Percentiles rank a stretch among this genome's conserved stretches.
These are phyloP conservation scores for Komagataella ulmi DNA, from an alignment of 805 yeast species.

Conservation along the genomic window DNA sequence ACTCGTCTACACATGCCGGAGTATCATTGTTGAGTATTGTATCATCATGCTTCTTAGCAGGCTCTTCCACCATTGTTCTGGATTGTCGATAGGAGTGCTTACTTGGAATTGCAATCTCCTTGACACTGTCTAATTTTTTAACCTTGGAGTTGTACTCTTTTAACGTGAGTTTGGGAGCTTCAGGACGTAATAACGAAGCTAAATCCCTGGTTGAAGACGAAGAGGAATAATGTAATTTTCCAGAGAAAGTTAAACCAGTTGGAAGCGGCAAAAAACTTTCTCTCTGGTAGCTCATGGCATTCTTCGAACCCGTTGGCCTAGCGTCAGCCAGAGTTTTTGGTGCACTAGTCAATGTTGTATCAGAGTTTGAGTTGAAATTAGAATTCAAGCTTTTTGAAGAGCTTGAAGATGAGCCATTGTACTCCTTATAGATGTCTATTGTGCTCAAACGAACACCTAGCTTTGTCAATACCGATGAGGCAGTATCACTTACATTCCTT, in stretches of 20 bases:
- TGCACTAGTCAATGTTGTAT: not conserved
- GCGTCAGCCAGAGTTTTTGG: not conserved
- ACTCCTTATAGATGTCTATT: slow-evolving; percentile 8
- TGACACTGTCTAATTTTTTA: not conserved
- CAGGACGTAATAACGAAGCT: not conserved
- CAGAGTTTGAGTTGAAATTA: not conserved
- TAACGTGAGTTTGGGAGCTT: not conserved
- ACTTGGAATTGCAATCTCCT: slow-evolving; percentile 2
- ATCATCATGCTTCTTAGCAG: not conserved
- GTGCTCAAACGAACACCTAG: slow-evolving; percentile 16
- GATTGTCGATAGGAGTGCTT: slow-evolving; percentile 10
- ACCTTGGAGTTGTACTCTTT: not conserved
- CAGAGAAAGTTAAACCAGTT: not conserved
- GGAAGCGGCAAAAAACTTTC: not conserved
- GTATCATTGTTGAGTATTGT: not conserved
- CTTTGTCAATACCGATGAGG: slow-evolving; percentile 12
- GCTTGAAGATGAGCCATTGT: slow-evolving; percentile 1
- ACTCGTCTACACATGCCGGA: slow-evolving; percentile 8
- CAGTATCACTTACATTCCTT: slow-evolving; percentile 5
- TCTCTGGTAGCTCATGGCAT: not conserved
- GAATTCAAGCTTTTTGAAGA: not conserved
- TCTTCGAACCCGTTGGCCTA: not conserved
- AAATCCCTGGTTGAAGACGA: slow-evolving; percentile 1
- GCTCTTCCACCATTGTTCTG: slow-evolving; percentile 12
- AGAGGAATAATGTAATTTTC: not conserved